Evolutionary conservation across 768 basidiomycete species (phyloP), one percentile per base, ranked within the genome.

Genomic region (Hortiboletus campestris): DNA sequence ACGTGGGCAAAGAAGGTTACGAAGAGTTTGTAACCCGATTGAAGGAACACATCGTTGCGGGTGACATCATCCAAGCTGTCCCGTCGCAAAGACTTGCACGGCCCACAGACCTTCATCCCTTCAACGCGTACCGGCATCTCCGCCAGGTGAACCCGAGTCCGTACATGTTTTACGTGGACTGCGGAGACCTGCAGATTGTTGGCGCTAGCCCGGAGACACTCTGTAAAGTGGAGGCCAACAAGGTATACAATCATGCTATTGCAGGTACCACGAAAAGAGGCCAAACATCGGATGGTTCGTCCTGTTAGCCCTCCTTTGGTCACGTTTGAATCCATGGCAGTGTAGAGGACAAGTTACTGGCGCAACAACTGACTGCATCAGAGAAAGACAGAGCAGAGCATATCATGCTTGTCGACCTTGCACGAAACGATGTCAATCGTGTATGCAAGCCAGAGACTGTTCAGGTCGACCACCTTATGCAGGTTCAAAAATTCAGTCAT

Each of bases 21-120:
- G 86, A 98, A 69, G 73, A 71, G 5, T 96, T 95, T 65, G 97
- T 99, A 14, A 93, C 94, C 43, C 84, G 80, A 52, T 77, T 99
- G 53, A 98, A 98, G 77, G 81, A 96, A 66, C 94, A 93, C 68
- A 97, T 99, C 52, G 79, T 98, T 53, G 89, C 88, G 17, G 97
- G 97, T 29, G 95, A 99, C 74, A 98, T 99, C 67, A 98, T 99
- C 62, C 97, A 99, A 73, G 97, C 97, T 2, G 97, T 99, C 8
- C 97, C 97, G 9, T 95, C 93, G 11, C 97, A 98, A 70, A 80
- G 95, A 29, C 77, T 98, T 31, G 77, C 91, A 14, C 83, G 93
- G 34, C 88, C 89, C 35, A 98, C 97, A 0, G 71, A 81, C 19
- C 76, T 99, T 19, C 94, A 98, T 70, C 96, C 97, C 2, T 99